Base-by-base conservation (phyloP, 345 rosid species). In the Brassica cretica region DNA sequence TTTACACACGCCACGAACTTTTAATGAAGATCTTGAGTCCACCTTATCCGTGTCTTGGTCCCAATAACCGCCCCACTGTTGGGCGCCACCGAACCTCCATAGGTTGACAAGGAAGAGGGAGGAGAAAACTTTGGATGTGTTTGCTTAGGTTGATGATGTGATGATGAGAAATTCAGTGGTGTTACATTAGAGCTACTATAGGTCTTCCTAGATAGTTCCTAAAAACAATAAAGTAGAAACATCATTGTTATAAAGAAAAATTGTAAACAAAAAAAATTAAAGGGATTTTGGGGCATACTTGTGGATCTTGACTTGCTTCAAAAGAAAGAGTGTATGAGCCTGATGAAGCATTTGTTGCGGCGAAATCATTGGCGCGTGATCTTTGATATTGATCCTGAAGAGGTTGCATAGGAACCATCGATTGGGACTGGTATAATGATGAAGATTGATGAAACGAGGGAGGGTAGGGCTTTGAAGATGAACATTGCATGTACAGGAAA, bases 1-100 rank as follows among this genome's bases (percentile, higher is more conserved):
- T 89, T 88, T 3, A 91, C 97, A 27, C 93, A 89, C 72, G 85
- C 87, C 1, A 92, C 95, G 46, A 94, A 94, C 84, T 89, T 92
- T 75, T 91, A 88, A 71, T 94, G 98, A 15, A 94, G 97, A 85
- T 89, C 93, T 68, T 85, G 94, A 72, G 88, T 92, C 97, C 99
- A 95, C 79, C 94, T 85, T 55, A 95, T 85, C 67, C 99, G 73
- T 5, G 87, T 88, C 86, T 91, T 92, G 77, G 66, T 78, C 37
- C 15, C 63, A 3, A 7, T 61, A 41, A 39, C 68, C 21, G 68
- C 49, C 14, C 72, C 74, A 61, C 74, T 73, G 5, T 61, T 68
- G n/a, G 78, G 61, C 69, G 68, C 67, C 72, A 66, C 6, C 0
- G 68, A 65, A 2, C 68, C 81, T 64, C 81, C 68, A 59, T 74